Base-by-base conservation (phyloP, 352 stramenopile genomes). In the Phytophthora niederhauseri region DNA sequence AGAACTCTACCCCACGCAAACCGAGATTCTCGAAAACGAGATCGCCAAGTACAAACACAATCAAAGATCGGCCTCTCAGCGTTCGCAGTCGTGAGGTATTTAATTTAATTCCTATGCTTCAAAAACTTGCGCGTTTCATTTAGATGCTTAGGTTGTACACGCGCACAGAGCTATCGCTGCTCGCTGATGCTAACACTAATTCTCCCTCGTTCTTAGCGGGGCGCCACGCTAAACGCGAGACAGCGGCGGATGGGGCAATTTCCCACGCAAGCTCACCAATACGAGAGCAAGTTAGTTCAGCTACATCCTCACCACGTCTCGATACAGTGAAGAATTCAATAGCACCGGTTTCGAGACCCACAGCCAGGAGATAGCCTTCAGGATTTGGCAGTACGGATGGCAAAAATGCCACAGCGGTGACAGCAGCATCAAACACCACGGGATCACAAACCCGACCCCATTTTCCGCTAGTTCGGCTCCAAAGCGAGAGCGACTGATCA, bases 1-100 rank as follows among this genome's bases (percentile, higher is more conserved):
- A 43, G 79, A 82, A 20, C 77, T 90, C 46, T 92, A 91, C 46
- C 70, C 77, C 1, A 83, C 76, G 1, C 80, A 92, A 28, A 74
- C 77, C 3, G 70, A 83, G 49, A 78, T 86, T 28, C 73, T 92
- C 3, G 81, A 91, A 57, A 72, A 83, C 36, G 85, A 93, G 61
- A 93, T 93, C 74, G 84, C 75, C 46, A 90, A 93, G 75, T 93
- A 72, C 53, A 75, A 87, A 81, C 64, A 92, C 26, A 52, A n/a
- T 9, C 46, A 52, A 11, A 45, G n/a, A n/a, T n/a, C 36, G 12
- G 36, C 14, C 36, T 45, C 36, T 7, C 6, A 45, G 36, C 36
- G 30, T 12, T 34, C 30, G n/a, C n/a, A n/a, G n/a, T n/a, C n/a
- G n/a, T n/a, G n/a, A n/a, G n/a, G n/a, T n/a, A n/a, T n/a, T n/a